Evolutionary conservation across 305 asterid species (phyloP).

Genomic region (Caryopteris hybrid): DNA sequence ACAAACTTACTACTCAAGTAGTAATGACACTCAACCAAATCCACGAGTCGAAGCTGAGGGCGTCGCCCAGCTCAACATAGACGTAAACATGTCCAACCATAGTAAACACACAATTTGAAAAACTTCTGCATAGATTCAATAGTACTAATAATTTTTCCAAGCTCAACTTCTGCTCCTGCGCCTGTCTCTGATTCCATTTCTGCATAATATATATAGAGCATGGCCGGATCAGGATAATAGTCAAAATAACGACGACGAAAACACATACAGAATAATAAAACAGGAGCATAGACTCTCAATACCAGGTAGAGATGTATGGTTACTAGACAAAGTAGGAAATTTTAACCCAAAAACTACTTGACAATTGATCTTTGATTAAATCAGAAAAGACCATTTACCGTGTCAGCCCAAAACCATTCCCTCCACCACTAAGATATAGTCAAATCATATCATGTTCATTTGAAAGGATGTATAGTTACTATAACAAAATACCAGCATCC

Average conservation of each 20-base stretch:
- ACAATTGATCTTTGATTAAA: background rate
- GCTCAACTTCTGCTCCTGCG: constrained; percentile 96
- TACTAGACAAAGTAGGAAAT: background rate
- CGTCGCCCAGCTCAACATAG: constrained; percentile 66
- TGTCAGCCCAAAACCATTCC: background rate
- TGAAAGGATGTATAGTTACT: background rate
- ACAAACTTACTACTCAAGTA: constrained; percentile 61
- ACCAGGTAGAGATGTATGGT: background rate
- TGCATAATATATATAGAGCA: constrained; percentile 30
- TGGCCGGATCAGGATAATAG: background rate
- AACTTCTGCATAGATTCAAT: constrained; percentile 27
- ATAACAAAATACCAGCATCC: no score
- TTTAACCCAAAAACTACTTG: background rate
- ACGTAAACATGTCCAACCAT: constrained; percentile 55
- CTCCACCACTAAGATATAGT: background rate
- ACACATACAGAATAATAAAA: background rate
- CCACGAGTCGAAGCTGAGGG: constrained; percentile 70
- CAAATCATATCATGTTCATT: background rate
- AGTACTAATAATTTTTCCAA: constrained; percentile 15
- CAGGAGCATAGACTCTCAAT: background rate
- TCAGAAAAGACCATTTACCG: background rate
- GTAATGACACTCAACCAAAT: constrained; percentile 70
- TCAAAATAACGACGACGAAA: background rate
- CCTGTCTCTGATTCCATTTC: constrained; percentile 76
- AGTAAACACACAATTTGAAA: constrained; percentile 52